Evolutionary conservation across 2,329 filamentous ascomycete species (phyloP).

Genomic region (Verticillium nonalfalfae): DNA sequence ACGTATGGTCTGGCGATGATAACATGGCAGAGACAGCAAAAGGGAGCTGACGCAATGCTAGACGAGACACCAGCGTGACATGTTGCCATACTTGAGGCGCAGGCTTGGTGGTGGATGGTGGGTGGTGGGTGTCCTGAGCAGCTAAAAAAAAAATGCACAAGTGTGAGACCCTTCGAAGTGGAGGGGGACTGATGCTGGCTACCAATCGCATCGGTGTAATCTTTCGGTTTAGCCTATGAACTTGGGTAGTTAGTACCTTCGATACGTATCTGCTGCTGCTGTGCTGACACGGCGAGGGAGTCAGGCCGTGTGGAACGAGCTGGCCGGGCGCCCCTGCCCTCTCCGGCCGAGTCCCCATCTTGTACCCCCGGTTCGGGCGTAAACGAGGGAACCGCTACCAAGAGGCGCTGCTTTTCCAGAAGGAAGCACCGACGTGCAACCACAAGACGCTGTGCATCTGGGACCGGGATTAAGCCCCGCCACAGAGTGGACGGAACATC

Average conservation of each 20-base stretch:
- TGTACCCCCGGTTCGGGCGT: background rate
- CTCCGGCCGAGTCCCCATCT: background rate
- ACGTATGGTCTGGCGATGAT: no score
- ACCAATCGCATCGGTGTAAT: background rate
- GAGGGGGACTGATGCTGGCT: background rate
- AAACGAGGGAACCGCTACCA: background rate
- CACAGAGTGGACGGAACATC: background rate
- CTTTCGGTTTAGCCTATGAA: background rate
- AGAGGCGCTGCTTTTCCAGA: background rate
- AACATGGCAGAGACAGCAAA: no score
- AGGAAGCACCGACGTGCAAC: background rate
- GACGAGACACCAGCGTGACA: no score
- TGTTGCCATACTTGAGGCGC: no score
- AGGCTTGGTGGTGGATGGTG: no score
- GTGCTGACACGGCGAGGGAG: background rate
- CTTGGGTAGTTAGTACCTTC: background rate
- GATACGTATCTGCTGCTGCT: background rate
- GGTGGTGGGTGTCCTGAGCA: no score
- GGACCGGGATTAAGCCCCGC: background rate
- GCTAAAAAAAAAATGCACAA: background rate
- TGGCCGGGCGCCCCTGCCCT: background rate
- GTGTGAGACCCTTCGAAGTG: background rate
- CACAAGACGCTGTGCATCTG: background rate
- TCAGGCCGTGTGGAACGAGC: background rate
- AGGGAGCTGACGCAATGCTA: no score